These are phyloP conservation scores for Tetrapisispora taiwanensis DNA, from an alignment of 805 yeast genomes.

Conservation along the genomic window DNA sequence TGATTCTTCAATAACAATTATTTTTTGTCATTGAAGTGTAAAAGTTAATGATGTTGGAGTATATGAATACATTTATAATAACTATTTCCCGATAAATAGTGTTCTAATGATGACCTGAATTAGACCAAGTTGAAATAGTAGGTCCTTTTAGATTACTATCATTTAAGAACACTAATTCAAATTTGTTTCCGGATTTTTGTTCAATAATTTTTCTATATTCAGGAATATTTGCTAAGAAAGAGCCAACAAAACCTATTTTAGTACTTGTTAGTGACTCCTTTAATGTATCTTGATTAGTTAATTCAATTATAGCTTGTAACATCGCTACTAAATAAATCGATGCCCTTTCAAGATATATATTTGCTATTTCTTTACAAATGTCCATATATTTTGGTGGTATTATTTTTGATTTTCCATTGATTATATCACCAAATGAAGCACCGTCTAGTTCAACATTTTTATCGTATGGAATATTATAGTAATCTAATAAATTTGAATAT, in stretches of 20 bases:
- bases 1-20: too few relatives aligned
- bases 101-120: background rate
- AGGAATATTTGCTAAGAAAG: slow-evolving; percentile 16
- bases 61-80: too few relatives aligned
- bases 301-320: slow-evolving; percentile 9
- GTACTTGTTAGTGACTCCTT: background rate
- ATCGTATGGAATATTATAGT: slow-evolving; percentile 7
- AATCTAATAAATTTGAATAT: slow-evolving; percentile 10
- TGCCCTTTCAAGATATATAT: slow-evolving; percentile 17
- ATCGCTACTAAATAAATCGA: slow-evolving; percentile 17
- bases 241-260: slow-evolving; percentile 22
- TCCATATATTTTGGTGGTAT: background rate
- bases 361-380: slow-evolving; percentile 7
- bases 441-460: slow-evolving; percentile 15
- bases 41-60: too few relatives aligned
- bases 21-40: too few relatives aligned
- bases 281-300: background rate
- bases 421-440: slow-evolving; percentile 8
- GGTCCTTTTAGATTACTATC: slow-evolving; percentile 25
- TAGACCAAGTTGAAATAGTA: slow-evolving; percentile 13
- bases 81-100: too few relatives aligned
- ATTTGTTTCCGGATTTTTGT: slow-evolving; percentile 6
- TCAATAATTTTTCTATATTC: slow-evolving; percentile 13
- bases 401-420: background rate
- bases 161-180: slow-evolving; percentile 13